Conservation (phyloP, 1,139 yeast genomes). For the Blastobotrys serpentis region DNA sequence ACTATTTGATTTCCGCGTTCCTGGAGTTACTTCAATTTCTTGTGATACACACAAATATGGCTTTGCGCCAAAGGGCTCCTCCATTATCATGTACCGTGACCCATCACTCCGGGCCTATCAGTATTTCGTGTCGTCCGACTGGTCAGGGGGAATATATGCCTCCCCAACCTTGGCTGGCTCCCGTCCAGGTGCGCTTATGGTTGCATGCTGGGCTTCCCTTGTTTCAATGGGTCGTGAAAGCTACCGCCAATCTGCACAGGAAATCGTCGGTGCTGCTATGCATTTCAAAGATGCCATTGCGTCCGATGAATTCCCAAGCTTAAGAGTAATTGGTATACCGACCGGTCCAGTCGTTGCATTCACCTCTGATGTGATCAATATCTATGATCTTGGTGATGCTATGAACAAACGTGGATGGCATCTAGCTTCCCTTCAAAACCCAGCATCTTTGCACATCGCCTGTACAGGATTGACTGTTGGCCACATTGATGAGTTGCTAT, state of each 20-base stretch:
- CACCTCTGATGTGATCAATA: conserved; percentile 55
- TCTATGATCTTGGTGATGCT: conserved; percentile 74
- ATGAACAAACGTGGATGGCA: conserved; percentile 83
- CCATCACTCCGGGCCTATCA: conserved; percentile 69
- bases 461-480: conserved; percentile 69
- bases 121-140: conserved; percentile 76
- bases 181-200: conserved; percentile 94
- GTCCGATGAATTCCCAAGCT: conserved; percentile 46
- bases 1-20: conserved; percentile 77
- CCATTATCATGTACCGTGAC: conserved; percentile 83
- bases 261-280: conserved; percentile 66
- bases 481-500: conserved; percentile 60
- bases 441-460: conserved; percentile 89
- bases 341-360: conserved; percentile 78
- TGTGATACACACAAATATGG: conserved; percentile 99
- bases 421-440: conserved; percentile 78
- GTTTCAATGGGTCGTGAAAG: conserved; percentile 78
- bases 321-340: conserved; percentile 82
- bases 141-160: conserved; percentile 96
- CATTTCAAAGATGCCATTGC: conserved; percentile 52
- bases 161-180: conserved; percentile 97
- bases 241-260: conserved; percentile 61
- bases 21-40: conserved; percentile 95
- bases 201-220: conserved; percentile 96
- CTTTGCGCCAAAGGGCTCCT: conserved; percentile 96